A percentile compares a stretch with the other conserved stretches of the same genome.
phyloP scores from a whole-genome alignment of 75 land plant genomes.

The Pinus albicaulis region DNA sequence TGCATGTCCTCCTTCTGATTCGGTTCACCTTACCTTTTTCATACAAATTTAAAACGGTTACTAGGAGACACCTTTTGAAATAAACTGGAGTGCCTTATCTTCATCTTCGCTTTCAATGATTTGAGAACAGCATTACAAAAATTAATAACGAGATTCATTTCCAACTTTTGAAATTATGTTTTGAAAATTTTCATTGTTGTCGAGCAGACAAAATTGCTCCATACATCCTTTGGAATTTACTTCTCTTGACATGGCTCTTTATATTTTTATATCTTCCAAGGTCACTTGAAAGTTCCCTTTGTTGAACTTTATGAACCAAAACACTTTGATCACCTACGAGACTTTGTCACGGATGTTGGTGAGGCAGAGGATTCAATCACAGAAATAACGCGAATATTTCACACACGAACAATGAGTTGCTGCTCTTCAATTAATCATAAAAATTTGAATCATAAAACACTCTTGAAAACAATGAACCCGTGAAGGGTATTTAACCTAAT shows the following conservation, averaged over 20 bases:
- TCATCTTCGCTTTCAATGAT: conserved; percentile 35
- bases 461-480: too few relatives aligned
- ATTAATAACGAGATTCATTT: conserved; percentile 17
- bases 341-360: neutral
- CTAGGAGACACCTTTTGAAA: too few relatives aligned
- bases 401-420: too few relatives aligned
- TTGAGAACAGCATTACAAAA: conserved; percentile 42
- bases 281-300: neutral
- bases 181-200: conserved; percentile 9
- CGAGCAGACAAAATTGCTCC: conserved; percentile 8
- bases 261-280: neutral
- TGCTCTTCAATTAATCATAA: too few relatives aligned
- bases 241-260: neutral
- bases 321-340: neutral
- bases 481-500: too few relatives aligned
- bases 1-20: too few relatives aligned
- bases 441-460: too few relatives aligned
- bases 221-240: neutral
- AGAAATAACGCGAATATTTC: too few relatives aligned
- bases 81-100: conserved; percentile 32
- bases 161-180: conserved; percentile 11
- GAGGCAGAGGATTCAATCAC: too few relatives aligned
- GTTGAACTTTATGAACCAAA: neutral
- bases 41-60: too few relatives aligned
- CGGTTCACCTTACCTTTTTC: too few relatives aligned